These are phyloP conservation scores for Ophiocordyceps sinensis DNA, from an alignment of 2,329 filamentous ascomycete genomes.

Conservation along the genomic window DNA sequence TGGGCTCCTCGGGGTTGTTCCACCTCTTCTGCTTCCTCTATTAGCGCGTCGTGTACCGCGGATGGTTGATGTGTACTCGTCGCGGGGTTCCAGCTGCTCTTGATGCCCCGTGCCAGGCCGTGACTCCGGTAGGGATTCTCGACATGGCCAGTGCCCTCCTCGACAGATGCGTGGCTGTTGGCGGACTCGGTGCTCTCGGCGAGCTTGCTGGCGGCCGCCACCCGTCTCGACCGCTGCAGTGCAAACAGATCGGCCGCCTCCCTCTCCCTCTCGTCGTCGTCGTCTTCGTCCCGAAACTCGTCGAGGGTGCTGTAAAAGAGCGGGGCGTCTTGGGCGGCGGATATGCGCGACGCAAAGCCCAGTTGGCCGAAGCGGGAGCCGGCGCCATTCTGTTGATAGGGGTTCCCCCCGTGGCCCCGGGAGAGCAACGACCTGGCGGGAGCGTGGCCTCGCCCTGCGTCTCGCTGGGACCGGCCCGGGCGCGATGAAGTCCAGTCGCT, in stretches of 20 bases:
- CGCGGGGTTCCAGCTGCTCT: slow-evolving; percentile 50
- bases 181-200: slow-evolving; percentile 69
- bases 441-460: slow-evolving; percentile 13
- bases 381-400: slow-evolving; percentile 64
- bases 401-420: slow-evolving; percentile 47
- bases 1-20: slow-evolving; percentile 17
- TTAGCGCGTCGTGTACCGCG: slow-evolving; percentile 15
- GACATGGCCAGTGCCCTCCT: slow-evolving; percentile 14
- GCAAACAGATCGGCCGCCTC: slow-evolving; percentile 93
- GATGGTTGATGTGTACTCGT: slow-evolving; percentile 22
- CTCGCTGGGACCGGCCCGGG: slow-evolving; percentile 16
- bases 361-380: slow-evolving; percentile 57
- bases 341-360: slow-evolving; percentile 64
- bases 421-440: slow-evolving; percentile 28
- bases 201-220: slow-evolving; percentile 71
- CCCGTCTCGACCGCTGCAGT: slow-evolving; percentile 73
- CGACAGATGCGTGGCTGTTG: slow-evolving; percentile 23
- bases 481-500: slow-evolving; percentile 20
- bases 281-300: slow-evolving; percentile 84
- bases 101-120: slow-evolving; percentile 37
- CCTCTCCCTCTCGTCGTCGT: slow-evolving; percentile 77
- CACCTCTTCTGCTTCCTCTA: slow-evolving; percentile 29
- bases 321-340: slow-evolving; percentile 63
- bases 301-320: slow-evolving; percentile 89
- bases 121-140: slow-evolving; percentile 28